These are phyloP conservation scores for Rhodotorula sp. DNA, from an alignment of 1,284 basidiomycete species.

Conservation along the genomic window DNA sequence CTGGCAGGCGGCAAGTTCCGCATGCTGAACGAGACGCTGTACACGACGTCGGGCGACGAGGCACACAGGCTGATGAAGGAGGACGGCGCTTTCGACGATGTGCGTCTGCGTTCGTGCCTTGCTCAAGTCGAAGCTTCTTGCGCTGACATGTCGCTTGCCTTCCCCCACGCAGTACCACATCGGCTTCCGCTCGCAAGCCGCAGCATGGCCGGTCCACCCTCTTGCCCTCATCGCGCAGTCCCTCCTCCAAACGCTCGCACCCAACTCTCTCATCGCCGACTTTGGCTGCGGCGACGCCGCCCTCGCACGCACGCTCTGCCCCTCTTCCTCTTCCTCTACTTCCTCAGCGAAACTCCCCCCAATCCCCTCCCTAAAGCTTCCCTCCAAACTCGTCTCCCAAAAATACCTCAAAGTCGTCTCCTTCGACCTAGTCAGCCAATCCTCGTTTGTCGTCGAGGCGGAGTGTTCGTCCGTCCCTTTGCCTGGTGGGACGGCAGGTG, in stretches of 20 bases:
- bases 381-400: conserved; percentile 14
- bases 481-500: conserved; percentile 37
- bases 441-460: conserved; percentile 41
- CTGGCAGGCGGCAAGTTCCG: conserved; percentile 44
- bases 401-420: conserved; percentile 39
- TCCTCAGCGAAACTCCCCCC: not conserved
- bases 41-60: conserved; percentile 59
- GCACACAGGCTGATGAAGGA: conserved; percentile 77
- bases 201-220: conserved; percentile 86
- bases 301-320: conserved; percentile 67
- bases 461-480: conserved; percentile 44
- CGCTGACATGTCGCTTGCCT: not conserved
- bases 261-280: conserved; percentile 75
- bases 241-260: conserved; percentile 59
- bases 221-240: conserved; percentile 71
- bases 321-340: not conserved
- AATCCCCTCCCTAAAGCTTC: conserved; percentile 45
- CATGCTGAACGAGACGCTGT: conserved; percentile 45
- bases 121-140: too few species aligned
- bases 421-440: conserved; percentile 42
- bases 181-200: conserved; percentile 80
- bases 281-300: conserved; percentile 93
- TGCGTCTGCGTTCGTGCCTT: conserved; percentile 48
- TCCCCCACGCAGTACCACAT: conserved; percentile 69
- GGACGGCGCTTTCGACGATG: conserved; percentile 72